These are phyloP conservation scores for Rhipidocladum racemiflorum DNA, from an alignment of 176 grass and related monocot genomes.

Conservation along the genomic window DNA sequence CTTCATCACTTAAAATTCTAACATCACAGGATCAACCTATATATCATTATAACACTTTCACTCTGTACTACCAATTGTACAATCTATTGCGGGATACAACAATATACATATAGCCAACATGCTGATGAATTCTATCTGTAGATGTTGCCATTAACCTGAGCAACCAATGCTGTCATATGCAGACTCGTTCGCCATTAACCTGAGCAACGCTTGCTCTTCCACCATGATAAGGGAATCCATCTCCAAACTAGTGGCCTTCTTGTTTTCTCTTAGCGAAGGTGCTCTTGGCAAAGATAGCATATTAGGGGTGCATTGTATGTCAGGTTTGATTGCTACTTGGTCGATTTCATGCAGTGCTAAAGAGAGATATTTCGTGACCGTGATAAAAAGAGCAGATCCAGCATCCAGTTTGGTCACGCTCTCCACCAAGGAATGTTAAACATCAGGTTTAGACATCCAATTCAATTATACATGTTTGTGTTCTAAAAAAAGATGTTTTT, in stretches of 20 bases:
- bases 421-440: conserved; percentile 32
- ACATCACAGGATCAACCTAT: conserved; percentile 2
- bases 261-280: no score
- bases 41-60: background rate
- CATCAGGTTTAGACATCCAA: background rate
- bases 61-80: background rate
- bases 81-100: no score
- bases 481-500: background rate
- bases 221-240: conserved; percentile 92
- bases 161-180: background rate
- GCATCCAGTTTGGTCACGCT: conserved; percentile 85
- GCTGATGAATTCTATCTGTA: no score
- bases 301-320: conserved; percentile 78
- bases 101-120: no score
- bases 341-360: conserved; percentile 83
- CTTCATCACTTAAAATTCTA: background rate
- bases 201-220: conserved; percentile 57
- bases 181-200: no score
- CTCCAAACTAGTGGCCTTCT: conserved; percentile 52
- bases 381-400: conserved; percentile 90
- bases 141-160: background rate
- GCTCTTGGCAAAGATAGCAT: conserved; percentile 43
- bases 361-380: conserved; percentile 82
- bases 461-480: background rate
- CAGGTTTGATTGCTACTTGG: conserved; percentile 74